Evolutionary conservation across 176 grass and related monocot species (phyloP).

Genomic region (Elymus sibiricus): DNA sequence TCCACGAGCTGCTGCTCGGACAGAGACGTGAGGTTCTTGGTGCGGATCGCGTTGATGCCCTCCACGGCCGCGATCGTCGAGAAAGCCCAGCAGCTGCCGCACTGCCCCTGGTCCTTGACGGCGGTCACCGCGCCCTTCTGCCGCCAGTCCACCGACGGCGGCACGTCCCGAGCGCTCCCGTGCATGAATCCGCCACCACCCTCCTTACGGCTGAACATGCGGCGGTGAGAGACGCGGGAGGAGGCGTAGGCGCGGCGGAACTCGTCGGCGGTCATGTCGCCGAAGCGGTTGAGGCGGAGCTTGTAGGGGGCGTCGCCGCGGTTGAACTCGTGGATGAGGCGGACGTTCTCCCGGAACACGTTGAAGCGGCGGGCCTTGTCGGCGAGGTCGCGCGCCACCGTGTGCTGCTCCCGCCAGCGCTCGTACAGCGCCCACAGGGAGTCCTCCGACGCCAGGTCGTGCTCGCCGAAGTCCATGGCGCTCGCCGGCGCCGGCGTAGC

Average conservation of each 20-base stretch:
- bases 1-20: slow-evolving; percentile 71
- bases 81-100: slow-evolving; percentile 94
- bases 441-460: slow-evolving; percentile 70
- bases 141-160: slow-evolving; percentile 60
- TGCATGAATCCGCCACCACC: not conserved
- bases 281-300: slow-evolving; percentile 77
- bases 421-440: slow-evolving; percentile 65
- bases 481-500: not conserved
- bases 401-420: slow-evolving; percentile 62
- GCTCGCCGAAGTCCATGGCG: slow-evolving; percentile 47
- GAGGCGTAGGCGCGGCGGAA: slow-evolving; percentile 55
- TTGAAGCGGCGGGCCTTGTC: slow-evolving; percentile 72
- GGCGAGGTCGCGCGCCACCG: slow-evolving; percentile 47
- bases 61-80: slow-evolving; percentile 79
- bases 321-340: slow-evolving; percentile 71
- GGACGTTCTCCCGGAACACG: slow-evolving; percentile 69
- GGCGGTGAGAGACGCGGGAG: slow-evolving; percentile 51
- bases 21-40: slow-evolving; percentile 42
- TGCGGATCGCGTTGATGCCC: slow-evolving; percentile 67
- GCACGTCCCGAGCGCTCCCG: slow-evolving; percentile 5
- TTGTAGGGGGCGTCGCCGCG: slow-evolving; percentile 69
- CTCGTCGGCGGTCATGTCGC: slow-evolving; percentile 79
- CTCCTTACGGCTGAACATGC: slow-evolving; percentile 36
- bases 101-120: slow-evolving; percentile 87
- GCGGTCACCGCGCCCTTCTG: slow-evolving; percentile 63